Conservation (phyloP, 73 alveolate species). For the Durusdinium trenchii region DNA sequence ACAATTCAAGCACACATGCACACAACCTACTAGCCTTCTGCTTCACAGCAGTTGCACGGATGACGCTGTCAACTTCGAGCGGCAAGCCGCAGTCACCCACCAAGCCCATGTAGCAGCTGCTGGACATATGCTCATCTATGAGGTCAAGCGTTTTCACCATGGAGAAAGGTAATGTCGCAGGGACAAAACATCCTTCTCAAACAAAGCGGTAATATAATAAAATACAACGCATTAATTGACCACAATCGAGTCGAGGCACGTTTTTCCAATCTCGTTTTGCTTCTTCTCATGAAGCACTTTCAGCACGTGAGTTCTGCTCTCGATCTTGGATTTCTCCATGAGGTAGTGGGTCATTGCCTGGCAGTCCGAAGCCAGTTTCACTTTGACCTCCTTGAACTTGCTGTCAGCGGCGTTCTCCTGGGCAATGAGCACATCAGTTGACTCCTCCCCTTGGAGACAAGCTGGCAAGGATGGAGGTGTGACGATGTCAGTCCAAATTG, state of each 20-base stretch:
- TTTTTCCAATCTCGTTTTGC: background rate
- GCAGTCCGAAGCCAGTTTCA: background rate
- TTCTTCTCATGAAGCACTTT: constrained; percentile 20
- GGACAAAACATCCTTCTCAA: too few species aligned
- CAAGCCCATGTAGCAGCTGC: background rate
- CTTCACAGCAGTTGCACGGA: background rate
- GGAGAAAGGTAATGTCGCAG: too few species aligned
- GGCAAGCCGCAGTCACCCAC: background rate
- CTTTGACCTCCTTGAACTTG: background rate
- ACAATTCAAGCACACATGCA: too few species aligned
- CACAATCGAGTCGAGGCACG: background rate
- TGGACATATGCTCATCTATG: background rate
- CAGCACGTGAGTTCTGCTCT: background rate
- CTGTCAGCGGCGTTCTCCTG: background rate
- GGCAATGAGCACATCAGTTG: background rate
- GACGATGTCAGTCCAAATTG: background rate
- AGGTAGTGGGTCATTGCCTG: background rate
- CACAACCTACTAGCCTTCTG: background rate
- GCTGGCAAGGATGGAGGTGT: background rate
- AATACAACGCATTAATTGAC: too few species aligned
- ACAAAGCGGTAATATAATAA: too few species aligned
- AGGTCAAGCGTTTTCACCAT: too few species aligned
- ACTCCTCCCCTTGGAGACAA: background rate
- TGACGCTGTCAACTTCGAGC: background rate
- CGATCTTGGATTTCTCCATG: background rate